Percentiles rank a stretch among this genome's conserved stretches.
These are phyloP conservation scores for Candida sakaeoensis DNA, from an alignment of 805 yeast species.

Conservation along the genomic window DNA sequence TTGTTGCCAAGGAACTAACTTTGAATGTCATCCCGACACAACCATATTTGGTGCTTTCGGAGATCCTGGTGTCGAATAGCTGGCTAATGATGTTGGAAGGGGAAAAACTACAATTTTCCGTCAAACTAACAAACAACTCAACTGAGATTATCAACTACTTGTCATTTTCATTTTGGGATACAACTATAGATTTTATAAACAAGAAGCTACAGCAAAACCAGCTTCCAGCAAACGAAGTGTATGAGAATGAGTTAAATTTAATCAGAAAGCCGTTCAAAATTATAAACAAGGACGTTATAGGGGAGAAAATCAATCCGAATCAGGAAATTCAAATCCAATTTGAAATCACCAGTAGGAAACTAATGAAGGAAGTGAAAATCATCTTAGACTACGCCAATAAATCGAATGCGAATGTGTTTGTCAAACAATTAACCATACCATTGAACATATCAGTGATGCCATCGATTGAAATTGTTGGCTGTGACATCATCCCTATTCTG, in stretches of 20 bases:
- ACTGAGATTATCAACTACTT: slow-evolving; percentile 52
- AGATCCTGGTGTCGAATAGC: slow-evolving; percentile 53
- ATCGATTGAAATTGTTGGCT: slow-evolving; percentile 69
- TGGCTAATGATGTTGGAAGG: slow-evolving; percentile 82
- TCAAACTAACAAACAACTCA: slow-evolving; percentile 58
- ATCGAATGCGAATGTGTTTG: slow-evolving; percentile 22
- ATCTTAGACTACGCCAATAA: slow-evolving; percentile 59
- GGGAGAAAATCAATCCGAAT: slow-evolving; percentile 34
- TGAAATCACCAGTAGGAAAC: slow-evolving; percentile 68
- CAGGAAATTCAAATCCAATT: slow-evolving; percentile 47
- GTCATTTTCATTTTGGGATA: slow-evolving; percentile 64
- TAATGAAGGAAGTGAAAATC: slow-evolving; percentile 62
- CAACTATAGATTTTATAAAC: slow-evolving; percentile 63
- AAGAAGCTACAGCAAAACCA: slow-evolving; percentile 48
- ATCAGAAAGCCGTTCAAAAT: slow-evolving; percentile 55
- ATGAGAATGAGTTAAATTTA: slow-evolving; percentile 72
- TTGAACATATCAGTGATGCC: slow-evolving; percentile 67
- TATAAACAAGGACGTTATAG: slow-evolving; percentile 41
- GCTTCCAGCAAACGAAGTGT: slow-evolving; percentile 57
- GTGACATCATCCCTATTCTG: slow-evolving; percentile 61
- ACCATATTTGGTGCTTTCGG: slow-evolving; percentile 55
- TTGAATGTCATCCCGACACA: slow-evolving; percentile 45
- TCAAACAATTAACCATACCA: slow-evolving; percentile 64
- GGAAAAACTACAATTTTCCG: slow-evolving; percentile 49
- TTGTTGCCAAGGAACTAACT: slow-evolving; percentile 15